These are phyloP conservation scores for Ilex asprella DNA, from an alignment of 257 asterid species.

Conservation along the genomic window DNA sequence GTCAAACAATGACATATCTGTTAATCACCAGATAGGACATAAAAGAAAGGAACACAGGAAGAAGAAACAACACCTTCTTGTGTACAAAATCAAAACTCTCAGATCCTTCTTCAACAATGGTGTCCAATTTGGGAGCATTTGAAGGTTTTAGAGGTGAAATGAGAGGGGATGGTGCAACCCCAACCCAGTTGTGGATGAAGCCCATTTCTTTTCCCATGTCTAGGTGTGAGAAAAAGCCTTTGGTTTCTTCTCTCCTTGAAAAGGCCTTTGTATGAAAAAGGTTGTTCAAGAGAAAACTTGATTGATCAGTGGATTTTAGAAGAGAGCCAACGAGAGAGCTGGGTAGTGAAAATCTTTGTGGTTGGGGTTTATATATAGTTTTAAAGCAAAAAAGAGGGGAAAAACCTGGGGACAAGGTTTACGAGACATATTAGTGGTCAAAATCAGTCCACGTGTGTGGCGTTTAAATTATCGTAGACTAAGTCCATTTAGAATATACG, in stretches of 20 bases:
- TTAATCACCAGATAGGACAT: neutral
- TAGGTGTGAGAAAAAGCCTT: too few species aligned
- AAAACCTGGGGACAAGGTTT: too few species aligned
- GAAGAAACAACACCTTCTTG: neutral
- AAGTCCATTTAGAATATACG: too few species aligned
- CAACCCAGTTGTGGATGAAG: neutral
- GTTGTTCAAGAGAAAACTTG: neutral
- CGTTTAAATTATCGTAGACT: too few species aligned
- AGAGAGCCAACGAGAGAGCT: neutral
- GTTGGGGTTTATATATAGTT: too few species aligned
- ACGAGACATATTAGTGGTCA: too few species aligned
- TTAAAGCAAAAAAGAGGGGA: too few species aligned
- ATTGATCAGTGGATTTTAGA: neutral
- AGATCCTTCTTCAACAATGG: neutral
- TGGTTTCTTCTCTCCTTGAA: too few species aligned
- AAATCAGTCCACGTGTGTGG: too few species aligned
- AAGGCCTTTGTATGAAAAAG: too few species aligned
- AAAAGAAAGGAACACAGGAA: neutral
- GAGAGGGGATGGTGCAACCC: slow-evolving; percentile 1
- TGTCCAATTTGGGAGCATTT: slow-evolving; percentile 3
- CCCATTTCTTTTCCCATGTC: neutral
- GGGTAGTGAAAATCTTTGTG: neutral
- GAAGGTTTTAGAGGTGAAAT: neutral
- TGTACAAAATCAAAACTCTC: neutral
- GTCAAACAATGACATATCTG: neutral